A percentile compares a stretch with the other conserved stretches of the same genome.
phyloP scores from a whole-genome alignment of 208 protist species.

The Leishmania gerbilli region DNA sequence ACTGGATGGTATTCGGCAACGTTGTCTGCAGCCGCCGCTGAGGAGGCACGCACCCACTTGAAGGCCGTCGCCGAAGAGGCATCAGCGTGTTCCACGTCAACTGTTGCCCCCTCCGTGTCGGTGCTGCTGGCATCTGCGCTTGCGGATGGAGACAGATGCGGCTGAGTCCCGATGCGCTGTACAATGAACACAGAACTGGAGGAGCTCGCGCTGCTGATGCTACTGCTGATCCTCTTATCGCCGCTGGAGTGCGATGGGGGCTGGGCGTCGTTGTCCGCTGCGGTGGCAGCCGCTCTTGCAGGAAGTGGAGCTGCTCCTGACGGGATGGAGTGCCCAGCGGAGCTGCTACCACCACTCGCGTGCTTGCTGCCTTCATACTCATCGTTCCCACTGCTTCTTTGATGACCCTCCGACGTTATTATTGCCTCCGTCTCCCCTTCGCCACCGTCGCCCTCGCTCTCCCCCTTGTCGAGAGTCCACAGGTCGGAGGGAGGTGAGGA shows the following conservation, averaged over 20 bases:
- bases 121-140: not conserved
- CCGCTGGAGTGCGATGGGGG: not conserved
- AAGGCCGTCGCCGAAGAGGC: not conserved
- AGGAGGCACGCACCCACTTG: not conserved
- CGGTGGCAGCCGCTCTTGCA: not conserved
- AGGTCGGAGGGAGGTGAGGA: not conserved
- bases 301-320: not conserved
- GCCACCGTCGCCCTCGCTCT: not conserved
- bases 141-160: not conserved
- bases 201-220: constrained; percentile 1
- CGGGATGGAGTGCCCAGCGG: not conserved
- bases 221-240: not conserved
- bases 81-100: not conserved
- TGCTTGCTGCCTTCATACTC: not conserved
- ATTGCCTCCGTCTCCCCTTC: not conserved
- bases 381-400: not conserved
- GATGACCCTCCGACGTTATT: not conserved
- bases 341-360: not conserved
- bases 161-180: not conserved
- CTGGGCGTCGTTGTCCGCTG: not conserved
- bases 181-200: constrained; percentile 15
- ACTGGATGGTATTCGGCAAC: not conserved
- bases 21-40: not conserved
- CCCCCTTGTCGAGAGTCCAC: constrained; percentile 29
- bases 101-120: not conserved